Conservation (phyloP, 2,329 filamentous ascomycete genomes). For the Paraconiothyrium brasiliense region DNA sequence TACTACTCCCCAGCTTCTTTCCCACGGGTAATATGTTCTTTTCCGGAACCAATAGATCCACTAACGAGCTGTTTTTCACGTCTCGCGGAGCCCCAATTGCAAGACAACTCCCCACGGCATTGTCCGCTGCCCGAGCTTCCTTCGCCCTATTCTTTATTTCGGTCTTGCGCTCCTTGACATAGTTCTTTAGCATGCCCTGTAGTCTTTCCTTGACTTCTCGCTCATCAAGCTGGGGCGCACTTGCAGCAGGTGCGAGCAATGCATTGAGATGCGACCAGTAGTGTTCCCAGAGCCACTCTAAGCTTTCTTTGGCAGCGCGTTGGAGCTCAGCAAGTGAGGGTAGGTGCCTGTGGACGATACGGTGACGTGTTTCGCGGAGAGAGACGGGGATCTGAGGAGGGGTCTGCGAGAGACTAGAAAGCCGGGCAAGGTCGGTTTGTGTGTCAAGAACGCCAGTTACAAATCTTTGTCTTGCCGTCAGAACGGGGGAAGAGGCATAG, state of each 20-base stretch:
- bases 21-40: slow-evolving; percentile 49
- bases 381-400: slow-evolving; percentile 56
- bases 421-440: slow-evolving; percentile 49
- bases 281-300: slow-evolving; percentile 88
- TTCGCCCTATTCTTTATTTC: slow-evolving; percentile 38
- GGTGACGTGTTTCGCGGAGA: slow-evolving; percentile 90
- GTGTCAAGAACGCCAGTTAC: slow-evolving; percentile 82
- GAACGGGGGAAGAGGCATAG: slow-evolving; percentile 8
- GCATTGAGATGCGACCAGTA: slow-evolving; percentile 74
- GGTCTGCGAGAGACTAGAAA: slow-evolving; percentile 31
- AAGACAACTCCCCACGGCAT: slow-evolving; percentile 27
- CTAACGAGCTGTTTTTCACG: slow-evolving; percentile 17
- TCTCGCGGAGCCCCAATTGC: slow-evolving; percentile 21
- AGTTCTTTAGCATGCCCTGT: slow-evolving; percentile 44
- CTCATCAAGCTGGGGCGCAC: slow-evolving; percentile 9
- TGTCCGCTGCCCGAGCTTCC: slow-evolving; percentile 27
- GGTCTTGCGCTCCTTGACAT: slow-evolving; percentile 40
- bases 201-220: slow-evolving; percentile 32
- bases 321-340: slow-evolving; percentile 79
- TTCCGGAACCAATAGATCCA: slow-evolving; percentile 45
- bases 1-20: slow-evolving; percentile 42
- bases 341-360: slow-evolving; percentile 88
- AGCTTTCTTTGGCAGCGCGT: slow-evolving; percentile 72
- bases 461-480: slow-evolving; percentile 63
- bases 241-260: slow-evolving; percentile 26